Base-by-base conservation (phyloP, 176 grass and related monocot species). In the Leersia perrieri region DNA sequence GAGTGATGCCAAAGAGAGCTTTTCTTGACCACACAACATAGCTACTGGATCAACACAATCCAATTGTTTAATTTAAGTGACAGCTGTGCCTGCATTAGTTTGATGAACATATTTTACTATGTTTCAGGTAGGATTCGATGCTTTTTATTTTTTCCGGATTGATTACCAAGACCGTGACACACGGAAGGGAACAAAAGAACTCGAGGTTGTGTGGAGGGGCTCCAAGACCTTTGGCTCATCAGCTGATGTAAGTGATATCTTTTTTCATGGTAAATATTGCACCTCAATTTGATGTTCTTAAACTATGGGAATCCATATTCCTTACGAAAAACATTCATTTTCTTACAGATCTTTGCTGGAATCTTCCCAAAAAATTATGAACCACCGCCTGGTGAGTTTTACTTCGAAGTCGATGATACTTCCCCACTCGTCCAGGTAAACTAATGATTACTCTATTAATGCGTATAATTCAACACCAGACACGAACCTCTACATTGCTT, bases 291-390 rank as follows among this genome's bases (percentile, higher is more conserved):
- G 34, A 68, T 83, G 79, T 41, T 83, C 61, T 67, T 40, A 84
- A 72, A 68, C 45, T 78, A 72, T 15, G 30, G 60, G 38, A 49
- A 65, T 28, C 4, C 38, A 70, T 35, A 60, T 74, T 79, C 83
- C 66, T 2, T 75, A 66, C 65, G 33, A 61, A 72, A 89, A 72
- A 47, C 85, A 14, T 67, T 32, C 4, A 8, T 53, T 83, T 79
- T 81, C 40, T 70, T 86, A 73, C 85, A 97, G 95, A 92, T 97
- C 47, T 97, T 97, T 83, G 70, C 92, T 91, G 95, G 92, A 49
- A 94, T 97, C 73, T 97, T 97, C 63, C 95, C 92, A 26, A 89
- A 94, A 87, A 98, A 98, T 72, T 98, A 98, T 71, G 95, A 98
- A 84, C 95, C 95, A 79, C 95, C 95, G 66, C 92, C 95, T 42